Evolutionary conservation across 805 yeast genomes (phyloP).

Genomic region (Candida xyloterini): DNA sequence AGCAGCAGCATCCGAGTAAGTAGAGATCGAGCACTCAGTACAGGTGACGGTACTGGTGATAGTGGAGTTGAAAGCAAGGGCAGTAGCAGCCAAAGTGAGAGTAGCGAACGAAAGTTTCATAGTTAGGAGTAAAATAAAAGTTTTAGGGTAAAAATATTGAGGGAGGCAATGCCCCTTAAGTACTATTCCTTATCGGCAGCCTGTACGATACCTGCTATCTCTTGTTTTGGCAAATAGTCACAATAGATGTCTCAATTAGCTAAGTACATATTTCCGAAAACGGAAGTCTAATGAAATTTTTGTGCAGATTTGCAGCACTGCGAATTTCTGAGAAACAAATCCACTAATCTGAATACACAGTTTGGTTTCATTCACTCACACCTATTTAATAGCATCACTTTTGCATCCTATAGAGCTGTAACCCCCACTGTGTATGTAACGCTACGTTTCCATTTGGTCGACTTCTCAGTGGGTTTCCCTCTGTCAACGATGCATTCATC

Average conservation of each 20-base stretch:
- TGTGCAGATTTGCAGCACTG: neutral
- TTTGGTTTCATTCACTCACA: too few relatives aligned
- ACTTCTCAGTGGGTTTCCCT: too few relatives aligned
- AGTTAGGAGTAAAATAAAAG: neutral
- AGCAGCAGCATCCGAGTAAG: slow-evolving; percentile 21
- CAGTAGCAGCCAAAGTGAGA: slow-evolving; percentile 16
- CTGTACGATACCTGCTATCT: neutral
- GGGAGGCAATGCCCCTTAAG: neutral
- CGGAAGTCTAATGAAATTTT: slow-evolving; percentile 1
- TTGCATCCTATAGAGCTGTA: too few relatives aligned
- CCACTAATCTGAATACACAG: too few relatives aligned
- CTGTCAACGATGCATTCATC: too few relatives aligned
- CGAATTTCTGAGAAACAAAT: neutral
- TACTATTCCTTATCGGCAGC: slow-evolving; percentile 2
- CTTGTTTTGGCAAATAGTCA: neutral
- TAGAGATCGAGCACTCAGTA: slow-evolving; percentile 20
- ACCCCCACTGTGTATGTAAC: too few relatives aligned
- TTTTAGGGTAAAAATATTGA: neutral
- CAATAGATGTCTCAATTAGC: slow-evolving; percentile 1
- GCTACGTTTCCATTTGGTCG: too few relatives aligned
- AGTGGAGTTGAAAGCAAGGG: slow-evolving; percentile 18
- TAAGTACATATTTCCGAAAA: neutral
- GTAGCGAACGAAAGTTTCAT: slow-evolving; percentile 13
- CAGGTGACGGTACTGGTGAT: slow-evolving; percentile 19
- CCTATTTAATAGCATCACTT: too few relatives aligned